These are phyloP conservation scores for Parasitella parasitica DNA, from an alignment of 371 early-diverging fungal genomes.

Conservation along the genomic window DNA sequence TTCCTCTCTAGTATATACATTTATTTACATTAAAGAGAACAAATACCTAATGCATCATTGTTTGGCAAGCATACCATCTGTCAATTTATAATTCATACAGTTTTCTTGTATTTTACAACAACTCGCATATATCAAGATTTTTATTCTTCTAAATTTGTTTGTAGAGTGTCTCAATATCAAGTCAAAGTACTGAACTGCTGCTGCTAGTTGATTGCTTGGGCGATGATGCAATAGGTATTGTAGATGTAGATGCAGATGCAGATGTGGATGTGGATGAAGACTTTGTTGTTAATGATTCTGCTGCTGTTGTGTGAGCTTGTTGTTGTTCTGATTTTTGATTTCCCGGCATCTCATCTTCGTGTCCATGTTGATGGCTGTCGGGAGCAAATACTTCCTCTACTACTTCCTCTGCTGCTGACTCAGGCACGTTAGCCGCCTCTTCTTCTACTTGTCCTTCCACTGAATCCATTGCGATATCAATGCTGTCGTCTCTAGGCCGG, in stretches of 20 bases:
- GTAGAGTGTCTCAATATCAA: too few species aligned
- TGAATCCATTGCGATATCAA: not conserved
- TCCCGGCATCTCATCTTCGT: not conserved
- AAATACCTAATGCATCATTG: too few species aligned
- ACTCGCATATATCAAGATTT: too few species aligned
- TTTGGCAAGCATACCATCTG: too few species aligned
- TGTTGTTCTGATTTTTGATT: not conserved
- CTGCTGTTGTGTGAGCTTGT: not conserved
- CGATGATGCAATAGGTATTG: not conserved
- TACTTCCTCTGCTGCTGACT: not conserved
- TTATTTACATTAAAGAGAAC: too few species aligned
- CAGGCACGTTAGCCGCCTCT: not conserved
- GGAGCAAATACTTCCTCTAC: too few species aligned
- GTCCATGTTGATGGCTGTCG: too few species aligned
- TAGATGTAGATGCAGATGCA: not conserved
- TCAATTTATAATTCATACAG: too few species aligned
- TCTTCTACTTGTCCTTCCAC: not conserved
- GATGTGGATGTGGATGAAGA: not conserved
- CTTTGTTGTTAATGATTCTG: not conserved
- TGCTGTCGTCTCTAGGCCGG: conserved; percentile 14
- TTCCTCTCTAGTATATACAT: too few species aligned
- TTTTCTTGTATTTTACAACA: too few species aligned
- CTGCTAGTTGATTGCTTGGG: not conserved
- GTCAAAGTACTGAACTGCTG: too few species aligned
- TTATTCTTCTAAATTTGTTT: too few species aligned